Evolutionary conservation across 2,329 filamentous ascomycete species (phyloP), one percentile per base, ranked within the genome.

Genomic region (Ceratocystis lukuohia): DNA sequence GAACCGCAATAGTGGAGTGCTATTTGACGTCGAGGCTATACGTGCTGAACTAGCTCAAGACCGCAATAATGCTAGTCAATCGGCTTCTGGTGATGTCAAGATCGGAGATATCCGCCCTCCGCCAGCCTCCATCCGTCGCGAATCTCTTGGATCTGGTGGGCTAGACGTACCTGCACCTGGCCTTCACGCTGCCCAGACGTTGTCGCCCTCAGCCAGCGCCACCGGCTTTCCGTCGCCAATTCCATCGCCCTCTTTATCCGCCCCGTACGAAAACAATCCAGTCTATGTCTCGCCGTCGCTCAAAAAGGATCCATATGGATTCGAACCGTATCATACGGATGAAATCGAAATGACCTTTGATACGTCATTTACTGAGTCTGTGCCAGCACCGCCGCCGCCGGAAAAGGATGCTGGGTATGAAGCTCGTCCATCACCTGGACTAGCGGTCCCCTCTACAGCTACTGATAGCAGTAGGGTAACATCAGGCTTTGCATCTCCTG

Each of bases 1-100:
- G 5, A 62, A 68, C 4, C 22, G 62, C 7, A 85, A 84, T 71
- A 78, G 79, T 53, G 83, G 83, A 44, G 88, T 97, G 7, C 80
- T 99, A 59, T 99, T 99, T 72, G 94, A 99, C 72, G 85, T 99
- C 61, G 94, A 99, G 71, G 94, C 94, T 12, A 97, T 99, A 70
- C 83, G 90, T 62, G 87, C 90, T 8, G 89, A 95, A 72, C 79
- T 99, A 44, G 89, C 89, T 33, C 84, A 83, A 62, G 95, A 96
- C 82, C 94, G 91, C 74, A 82, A 96, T 67, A 28, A 53, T 8
- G 30, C 17, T n/a, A 37, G 53, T 20, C 48, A 62, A 1, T 46
- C 45, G 6, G 48, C n/a, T 3, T 22, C 37, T 7, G 30, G 33
- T 17, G 53, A 37, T 12, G 22, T 62, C 44, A 61, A 22, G 15